A percentile compares a stretch with the other conserved stretches of the same genome.
phyloP scores from a whole-genome alignment of 768 basidiomycete species.

The Podaxis pistillaris region DNA sequence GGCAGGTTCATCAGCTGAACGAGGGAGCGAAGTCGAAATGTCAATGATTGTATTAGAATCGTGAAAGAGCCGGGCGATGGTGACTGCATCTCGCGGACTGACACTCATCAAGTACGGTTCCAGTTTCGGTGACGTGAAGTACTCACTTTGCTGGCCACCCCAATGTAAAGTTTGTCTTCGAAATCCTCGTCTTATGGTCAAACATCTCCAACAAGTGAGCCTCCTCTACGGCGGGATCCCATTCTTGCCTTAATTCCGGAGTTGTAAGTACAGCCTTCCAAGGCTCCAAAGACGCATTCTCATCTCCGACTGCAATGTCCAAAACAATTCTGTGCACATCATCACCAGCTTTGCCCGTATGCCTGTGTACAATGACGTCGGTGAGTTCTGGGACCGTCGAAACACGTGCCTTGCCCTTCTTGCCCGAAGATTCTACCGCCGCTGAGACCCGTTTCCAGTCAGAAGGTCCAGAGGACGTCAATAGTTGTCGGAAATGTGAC shows the following conservation, averaged over 20 bases:
- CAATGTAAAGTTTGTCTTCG: slow-evolving; percentile 86
- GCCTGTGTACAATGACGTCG: slow-evolving; percentile 80
- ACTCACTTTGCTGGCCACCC: slow-evolving; percentile 97
- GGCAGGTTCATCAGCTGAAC: slow-evolving; percentile 85
- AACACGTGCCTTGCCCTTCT: slow-evolving; percentile 62
- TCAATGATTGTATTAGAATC: slow-evolving; percentile 84
- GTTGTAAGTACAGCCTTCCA: slow-evolving; percentile 83
- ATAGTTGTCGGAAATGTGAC: slow-evolving; percentile 71
- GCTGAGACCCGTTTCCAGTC: slow-evolving; percentile 82
- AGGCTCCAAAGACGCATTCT: slow-evolving; percentile 62
- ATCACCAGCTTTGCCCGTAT: slow-evolving; percentile 66
- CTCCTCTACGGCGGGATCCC: slow-evolving; percentile 92
- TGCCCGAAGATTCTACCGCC: slow-evolving; percentile 37
- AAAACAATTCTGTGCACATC: slow-evolving; percentile 79
- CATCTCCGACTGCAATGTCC: slow-evolving; percentile 71
- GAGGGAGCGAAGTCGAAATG: slow-evolving; percentile 90
- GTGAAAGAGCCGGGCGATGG: slow-evolving; percentile 83
- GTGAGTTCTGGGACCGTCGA: slow-evolving; percentile 55
- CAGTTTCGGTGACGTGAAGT: neutral
- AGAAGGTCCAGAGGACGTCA: slow-evolving; percentile 55
- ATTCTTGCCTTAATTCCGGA: slow-evolving; percentile 84
- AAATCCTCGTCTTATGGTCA: slow-evolving; percentile 81
- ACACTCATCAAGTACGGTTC: slow-evolving; percentile 15
- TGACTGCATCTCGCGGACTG: slow-evolving; percentile 92
- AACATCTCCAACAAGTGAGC: slow-evolving; percentile 82